Base-by-base conservation (phyloP, 2,329 filamentous ascomycete species). In the Trichoderma arundinaceum region DNA sequence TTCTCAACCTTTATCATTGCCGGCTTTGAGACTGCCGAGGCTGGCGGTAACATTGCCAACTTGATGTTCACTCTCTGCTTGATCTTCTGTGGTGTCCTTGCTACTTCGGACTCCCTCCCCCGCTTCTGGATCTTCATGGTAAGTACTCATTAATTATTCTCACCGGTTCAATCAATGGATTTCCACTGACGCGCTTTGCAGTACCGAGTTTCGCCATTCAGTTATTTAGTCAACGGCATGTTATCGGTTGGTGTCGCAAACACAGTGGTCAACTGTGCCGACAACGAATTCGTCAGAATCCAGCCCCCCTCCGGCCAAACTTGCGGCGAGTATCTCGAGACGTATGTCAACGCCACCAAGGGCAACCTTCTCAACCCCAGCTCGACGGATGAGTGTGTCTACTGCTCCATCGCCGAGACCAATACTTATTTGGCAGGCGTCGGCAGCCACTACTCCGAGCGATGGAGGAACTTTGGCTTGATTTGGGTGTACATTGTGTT, bases 1-100 rank as follows among this genome's bases (percentile, higher is more conserved):
- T 96, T 96, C 74, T 88, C 91, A 8, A 86, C 90, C 68, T 87
- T 94, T 79, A 81, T 92, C 70, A 92, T 95, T 70, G 88, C 91
- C 1, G 89, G 88, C 15, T 86, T 94, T 66, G 89, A 92, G 64
- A 86, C 86, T 33, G 90, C 91, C 17, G 91, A 94, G 77, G 89
- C 86, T 0, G 91, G 88, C 65, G 90, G 88, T 60, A 92, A 92
- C 76, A 81, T 95, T 68, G 90, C 90, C 71, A 91, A 92, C 68
- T 75, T 94, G 66, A 79, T 90, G 71, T 94, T 94, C 80, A 88
- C 85, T 41, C 81, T 94, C 63, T 88, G 84, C 67, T 81, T 94
- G 61, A 86, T 92, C 71, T 94, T 94, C 83, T 91, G 88, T 72
- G 83, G 89, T 82, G 89, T 95, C 57, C 84, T 96, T 68, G 88